These are phyloP conservation scores for Solanum piurae DNA, from an alignment of 257 asterid genomes.

Conservation along the genomic window DNA sequence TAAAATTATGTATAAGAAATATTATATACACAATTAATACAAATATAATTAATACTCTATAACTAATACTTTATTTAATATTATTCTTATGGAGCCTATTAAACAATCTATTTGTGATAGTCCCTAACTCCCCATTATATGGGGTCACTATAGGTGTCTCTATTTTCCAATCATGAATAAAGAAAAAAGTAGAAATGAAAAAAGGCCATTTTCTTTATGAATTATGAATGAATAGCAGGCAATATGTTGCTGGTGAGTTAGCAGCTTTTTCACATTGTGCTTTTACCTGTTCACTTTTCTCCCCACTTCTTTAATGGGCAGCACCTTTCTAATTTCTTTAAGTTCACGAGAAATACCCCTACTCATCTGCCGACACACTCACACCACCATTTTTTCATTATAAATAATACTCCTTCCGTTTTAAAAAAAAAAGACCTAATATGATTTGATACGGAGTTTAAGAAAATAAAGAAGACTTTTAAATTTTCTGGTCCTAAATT, in stretches of 20 bases:
- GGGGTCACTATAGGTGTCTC: neutral
- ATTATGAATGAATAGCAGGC: neutral
- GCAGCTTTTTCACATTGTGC: neutral
- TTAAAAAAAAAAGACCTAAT: too few relatives aligned
- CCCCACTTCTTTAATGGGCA: neutral
- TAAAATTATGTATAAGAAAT: too few relatives aligned
- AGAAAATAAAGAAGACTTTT: too few relatives aligned
- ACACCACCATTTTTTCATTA: neutral
- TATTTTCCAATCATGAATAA: neutral
- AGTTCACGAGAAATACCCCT: neutral
- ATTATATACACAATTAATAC: too few relatives aligned
- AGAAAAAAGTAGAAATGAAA: neutral
- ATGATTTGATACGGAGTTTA: too few relatives aligned
- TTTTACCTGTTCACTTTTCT: neutral
- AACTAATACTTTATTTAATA: too few relatives aligned
- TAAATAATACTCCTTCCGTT: neutral
- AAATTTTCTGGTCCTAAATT: too few relatives aligned
- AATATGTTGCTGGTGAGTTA: neutral
- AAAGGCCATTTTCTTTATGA: neutral
- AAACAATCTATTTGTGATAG: too few relatives aligned
- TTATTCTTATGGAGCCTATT: too few relatives aligned
- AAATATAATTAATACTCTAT: too few relatives aligned
- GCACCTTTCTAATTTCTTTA: neutral
- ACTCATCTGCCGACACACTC: neutral
- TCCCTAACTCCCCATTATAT: neutral